phyloP scores from a whole-genome alignment of 768 basidiomycete genomes.

The Pleurotus pulmonarius region DNA sequence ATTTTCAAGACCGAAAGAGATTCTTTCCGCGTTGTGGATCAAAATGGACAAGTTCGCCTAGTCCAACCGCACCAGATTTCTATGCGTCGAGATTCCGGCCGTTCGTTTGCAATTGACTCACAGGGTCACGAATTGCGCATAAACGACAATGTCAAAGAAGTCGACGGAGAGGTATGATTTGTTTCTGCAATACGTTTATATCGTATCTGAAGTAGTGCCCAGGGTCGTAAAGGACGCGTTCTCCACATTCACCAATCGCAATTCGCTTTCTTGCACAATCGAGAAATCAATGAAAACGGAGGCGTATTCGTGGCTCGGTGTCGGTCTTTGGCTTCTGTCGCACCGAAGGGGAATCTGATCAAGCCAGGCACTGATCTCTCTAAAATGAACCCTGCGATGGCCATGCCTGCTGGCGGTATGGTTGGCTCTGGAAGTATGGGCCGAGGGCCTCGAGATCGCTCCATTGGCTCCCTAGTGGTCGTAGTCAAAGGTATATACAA shows the following conservation, averaged over 20 bases:
- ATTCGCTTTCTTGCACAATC: conserved; percentile 92
- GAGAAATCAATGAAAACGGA: conserved; percentile 85
- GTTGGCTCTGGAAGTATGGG: conserved; percentile 75
- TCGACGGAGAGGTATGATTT: conserved; percentile 73
- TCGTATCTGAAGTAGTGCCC: conserved; percentile 6
- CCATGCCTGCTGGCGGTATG: conserved; percentile 65
- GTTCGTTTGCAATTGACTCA: conserved; percentile 85
- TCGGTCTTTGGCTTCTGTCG: conserved; percentile 75
- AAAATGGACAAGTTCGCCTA: conserved; percentile 83
- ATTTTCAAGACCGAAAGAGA: conserved; percentile 97
- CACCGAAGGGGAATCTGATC: conserved; percentile 76
- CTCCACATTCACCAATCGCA: conserved; percentile 93
- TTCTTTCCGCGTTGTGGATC: conserved; percentile 93
- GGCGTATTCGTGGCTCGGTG: conserved; percentile 93
- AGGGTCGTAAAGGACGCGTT: conserved; percentile 86
- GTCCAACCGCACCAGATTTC: conserved; percentile 95
- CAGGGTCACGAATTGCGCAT: conserved; percentile 83
- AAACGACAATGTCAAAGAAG: conserved; percentile 91
- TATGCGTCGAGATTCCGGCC: conserved; percentile 78
- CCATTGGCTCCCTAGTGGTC: conserved; percentile 75
- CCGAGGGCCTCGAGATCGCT: conserved; percentile 76
- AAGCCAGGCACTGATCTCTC: conserved; percentile 73
- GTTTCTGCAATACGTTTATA: background rate
- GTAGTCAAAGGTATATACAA: conserved; percentile 89
- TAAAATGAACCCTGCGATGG: conserved; percentile 87